These are phyloP conservation scores for Leishmania major DNA, from an alignment of 208 protist species.

Conservation along the genomic window DNA sequence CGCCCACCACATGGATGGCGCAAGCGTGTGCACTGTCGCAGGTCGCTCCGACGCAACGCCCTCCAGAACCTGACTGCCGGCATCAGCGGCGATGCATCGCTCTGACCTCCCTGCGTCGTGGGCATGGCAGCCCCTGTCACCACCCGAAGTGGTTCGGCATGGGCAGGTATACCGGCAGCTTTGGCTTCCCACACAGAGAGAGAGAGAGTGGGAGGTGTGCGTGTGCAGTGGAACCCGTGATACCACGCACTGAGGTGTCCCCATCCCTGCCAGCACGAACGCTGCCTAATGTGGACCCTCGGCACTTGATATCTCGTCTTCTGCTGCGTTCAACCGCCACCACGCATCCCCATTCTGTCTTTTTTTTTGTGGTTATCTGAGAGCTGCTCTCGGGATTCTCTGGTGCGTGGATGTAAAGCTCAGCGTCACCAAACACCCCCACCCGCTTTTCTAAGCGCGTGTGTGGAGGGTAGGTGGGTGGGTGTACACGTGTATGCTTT, in stretches of 20 bases:
- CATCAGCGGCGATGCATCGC: too few species aligned
- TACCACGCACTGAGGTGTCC: constrained; percentile 1
- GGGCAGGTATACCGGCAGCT: not conserved
- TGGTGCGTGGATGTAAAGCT: not conserved
- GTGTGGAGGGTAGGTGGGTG: too few species aligned
- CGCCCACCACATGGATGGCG: not conserved
- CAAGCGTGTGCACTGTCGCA: not conserved
- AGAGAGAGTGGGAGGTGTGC: not conserved
- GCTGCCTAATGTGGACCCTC: not conserved
- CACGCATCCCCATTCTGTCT: not conserved
- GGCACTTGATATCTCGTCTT: not conserved
- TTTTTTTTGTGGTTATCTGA: not conserved
- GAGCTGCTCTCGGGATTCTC: not conserved
- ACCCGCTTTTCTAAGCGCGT: too few species aligned
- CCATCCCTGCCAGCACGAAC: not conserved
- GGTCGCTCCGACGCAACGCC: too few species aligned
- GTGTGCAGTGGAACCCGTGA: not conserved
- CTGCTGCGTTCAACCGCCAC: not conserved
- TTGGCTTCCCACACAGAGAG: too few species aligned
- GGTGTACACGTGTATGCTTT: not conserved
- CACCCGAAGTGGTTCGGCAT: not conserved
- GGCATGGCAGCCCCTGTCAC: not conserved
- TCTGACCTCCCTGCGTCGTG: not conserved
- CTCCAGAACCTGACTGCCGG: too few species aligned
- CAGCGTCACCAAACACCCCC: not conserved